Base-by-base conservation (phyloP, 2,329 filamentous ascomycete species). In the Magnaporthales sp. region DNA sequence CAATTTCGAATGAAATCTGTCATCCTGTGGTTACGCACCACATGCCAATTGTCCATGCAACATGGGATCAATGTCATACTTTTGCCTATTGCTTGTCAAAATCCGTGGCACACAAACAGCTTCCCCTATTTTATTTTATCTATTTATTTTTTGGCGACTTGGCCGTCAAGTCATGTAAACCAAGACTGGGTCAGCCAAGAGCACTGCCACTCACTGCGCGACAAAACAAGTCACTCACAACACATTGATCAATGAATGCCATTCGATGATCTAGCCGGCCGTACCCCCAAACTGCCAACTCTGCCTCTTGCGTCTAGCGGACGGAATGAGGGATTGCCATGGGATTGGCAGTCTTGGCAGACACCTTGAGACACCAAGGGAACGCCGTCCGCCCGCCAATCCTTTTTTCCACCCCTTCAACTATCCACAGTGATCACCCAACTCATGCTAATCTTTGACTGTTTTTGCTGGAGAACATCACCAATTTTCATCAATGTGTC, bases 241-340 rank as follows among this genome's bases (percentile, higher is more conserved):
- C 38, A 19, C 19, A 46, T 46, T 46, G 38, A 46, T 46, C 19
- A 46, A 46, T 5, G 38, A 46, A 46, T n/a, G 19, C 38, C 38
- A 46, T 46, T 46, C 38, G 9, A 19, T 19, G 13, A 15, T 15
- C 13, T 38, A 38, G 38, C 38, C n/a, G 38, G 38, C 2, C 38
- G 15, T 19, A 13, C 38, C 38, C 15, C 38, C 38, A 46, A 46
- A 13, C 15, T 46, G 38, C 38, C 38, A 46, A 46, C 15, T 46
- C 38, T 46, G 38, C 38, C 38, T 46, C 15, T 46, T 46, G 38
- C 38, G 38, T n/a, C 38, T 46, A 46, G n/a, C 61, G 61, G 11
- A n/a, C n/a, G 61, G 61, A 63, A 32, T 32, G 61, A 38, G 30
- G 61, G 27, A 32, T 62, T 62, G 61, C 61, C 61, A 46, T 62